phyloP scores from a whole-genome alignment of 1,284 basidiomycete species.

The Calocybe gambosa region DNA sequence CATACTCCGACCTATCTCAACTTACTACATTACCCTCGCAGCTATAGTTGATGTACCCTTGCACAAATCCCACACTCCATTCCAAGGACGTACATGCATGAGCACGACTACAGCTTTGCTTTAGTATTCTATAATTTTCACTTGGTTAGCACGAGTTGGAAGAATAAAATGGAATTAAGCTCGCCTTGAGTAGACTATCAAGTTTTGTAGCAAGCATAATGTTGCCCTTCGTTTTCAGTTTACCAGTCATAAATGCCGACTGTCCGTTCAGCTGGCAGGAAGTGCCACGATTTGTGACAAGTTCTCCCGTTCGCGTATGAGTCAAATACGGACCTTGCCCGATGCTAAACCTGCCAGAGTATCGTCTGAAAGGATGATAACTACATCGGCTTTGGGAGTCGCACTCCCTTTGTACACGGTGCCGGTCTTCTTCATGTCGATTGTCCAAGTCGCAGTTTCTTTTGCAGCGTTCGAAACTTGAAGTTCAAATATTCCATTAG shows the following conservation, averaged over 20 bases:
- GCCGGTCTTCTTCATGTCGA: constrained; percentile 91
- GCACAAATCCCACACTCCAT: constrained; percentile 4
- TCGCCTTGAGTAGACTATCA: constrained; percentile 72
- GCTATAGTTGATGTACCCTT: constrained; percentile 10
- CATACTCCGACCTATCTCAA: constrained; percentile 1
- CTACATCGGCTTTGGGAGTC: constrained; percentile 71
- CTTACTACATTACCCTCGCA: constrained; percentile 8
- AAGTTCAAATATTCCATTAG: constrained; percentile 89
- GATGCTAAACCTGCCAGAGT: constrained; percentile 59
- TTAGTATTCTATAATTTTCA: constrained; percentile 18
- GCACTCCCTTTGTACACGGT: constrained; percentile 76
- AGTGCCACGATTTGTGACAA: neutral
- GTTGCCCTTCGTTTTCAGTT: constrained; percentile 81
- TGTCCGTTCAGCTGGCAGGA: constrained; percentile 68
- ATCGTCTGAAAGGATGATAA: constrained; percentile 70
- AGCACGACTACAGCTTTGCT: constrained; percentile 30
- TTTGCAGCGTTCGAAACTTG: constrained; percentile 76
- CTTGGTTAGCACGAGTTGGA: neutral
- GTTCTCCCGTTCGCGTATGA: neutral
- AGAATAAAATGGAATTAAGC: neutral
- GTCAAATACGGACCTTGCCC: constrained; percentile 53
- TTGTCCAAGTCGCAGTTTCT: constrained; percentile 83
- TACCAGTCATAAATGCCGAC: constrained; percentile 92
- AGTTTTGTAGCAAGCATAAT: constrained; percentile 90
- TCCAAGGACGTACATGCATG: neutral